Evolutionary conservation across 2,329 filamentous ascomycete genomes (phyloP), one percentile per base, ranked within the genome.

Genomic region (Rhinocladiella mackenziei): DNA sequence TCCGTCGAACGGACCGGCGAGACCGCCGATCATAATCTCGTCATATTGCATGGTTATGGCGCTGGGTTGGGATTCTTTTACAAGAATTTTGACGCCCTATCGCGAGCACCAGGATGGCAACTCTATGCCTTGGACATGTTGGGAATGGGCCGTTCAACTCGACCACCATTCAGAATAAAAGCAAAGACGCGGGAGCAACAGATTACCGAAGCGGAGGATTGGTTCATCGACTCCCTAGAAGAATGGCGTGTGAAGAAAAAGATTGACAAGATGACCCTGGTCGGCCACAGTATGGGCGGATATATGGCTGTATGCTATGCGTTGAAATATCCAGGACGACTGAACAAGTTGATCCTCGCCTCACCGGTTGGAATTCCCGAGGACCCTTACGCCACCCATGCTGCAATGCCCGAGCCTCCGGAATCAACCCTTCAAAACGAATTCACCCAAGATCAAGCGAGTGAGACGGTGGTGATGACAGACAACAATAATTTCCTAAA

Each of bases 61-160:
- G 92, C 92, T 2, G 92, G 92, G 0, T 75, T 98, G 1, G 92
- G 91, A 15, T 97, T 98, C 68, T 98, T 94, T 74, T 98, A 96
- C 74, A 91, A 92, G 69, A 98, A 98, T 63, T 95, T 94, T 49
- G 92, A 98, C 65, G 81, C 83, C 4, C 69, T 98, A 23, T 89
- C 84, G 33, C 81, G 89, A 13, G 70, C 81, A 1, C 73, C 76
- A 19, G 89, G 89, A 19, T 94, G 92, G 81, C 89, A 87, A 59
- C 69, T 98, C 13, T 97, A 92, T 62, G 88, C 91, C 1, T 72
- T 98, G n/a, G 91, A 98, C 60, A 80, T 97, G 75, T 75, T 96
- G 11, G 91, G 91, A 46, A 96, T 96, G 86, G 91, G 91, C 46
- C 83, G 94, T 59, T 94, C 86, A 45, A 83, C 80, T 18, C 76